These are phyloP conservation scores for Xanthoparmelia taractica DNA, from an alignment of 495 filamentous ascomycete genomes.

Conservation along the genomic window DNA sequence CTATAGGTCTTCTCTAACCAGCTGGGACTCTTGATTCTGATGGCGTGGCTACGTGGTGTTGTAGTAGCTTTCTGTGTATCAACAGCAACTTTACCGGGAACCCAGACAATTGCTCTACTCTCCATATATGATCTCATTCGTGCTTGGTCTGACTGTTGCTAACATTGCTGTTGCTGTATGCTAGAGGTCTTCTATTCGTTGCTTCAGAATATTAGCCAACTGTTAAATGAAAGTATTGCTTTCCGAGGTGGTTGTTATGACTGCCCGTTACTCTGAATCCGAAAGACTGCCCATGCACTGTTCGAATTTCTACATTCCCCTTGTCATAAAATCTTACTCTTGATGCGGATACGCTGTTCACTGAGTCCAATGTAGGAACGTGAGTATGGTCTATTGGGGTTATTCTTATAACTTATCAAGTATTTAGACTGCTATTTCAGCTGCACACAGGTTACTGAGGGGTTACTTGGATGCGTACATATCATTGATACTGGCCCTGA, in stretches of 20 bases:
- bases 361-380: background rate
- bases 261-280: background rate
- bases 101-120: slow-evolving; percentile 7
- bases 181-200: background rate
- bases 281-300: background rate
- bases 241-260: background rate
- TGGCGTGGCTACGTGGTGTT: slow-evolving; percentile 11
- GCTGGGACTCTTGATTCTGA: slow-evolving; percentile 8
- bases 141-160: background rate
- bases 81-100: slow-evolving; percentile 14
- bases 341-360: background rate
- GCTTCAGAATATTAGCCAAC: background rate
- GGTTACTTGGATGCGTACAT: background rate
- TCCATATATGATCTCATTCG: background rate
- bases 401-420: background rate
- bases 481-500: background rate
- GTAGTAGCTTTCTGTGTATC: slow-evolving; percentile 16
- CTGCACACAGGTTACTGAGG: background rate
- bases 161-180: background rate
- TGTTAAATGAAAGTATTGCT: background rate
- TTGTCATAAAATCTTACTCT: too few species aligned
- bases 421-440: background rate
- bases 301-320: background rate
- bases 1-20: background rate
- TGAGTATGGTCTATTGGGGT: background rate